Evolutionary conservation across 2,329 filamentous ascomycete genomes (phyloP).

Genomic region (Parascedosporium putredinis): DNA sequence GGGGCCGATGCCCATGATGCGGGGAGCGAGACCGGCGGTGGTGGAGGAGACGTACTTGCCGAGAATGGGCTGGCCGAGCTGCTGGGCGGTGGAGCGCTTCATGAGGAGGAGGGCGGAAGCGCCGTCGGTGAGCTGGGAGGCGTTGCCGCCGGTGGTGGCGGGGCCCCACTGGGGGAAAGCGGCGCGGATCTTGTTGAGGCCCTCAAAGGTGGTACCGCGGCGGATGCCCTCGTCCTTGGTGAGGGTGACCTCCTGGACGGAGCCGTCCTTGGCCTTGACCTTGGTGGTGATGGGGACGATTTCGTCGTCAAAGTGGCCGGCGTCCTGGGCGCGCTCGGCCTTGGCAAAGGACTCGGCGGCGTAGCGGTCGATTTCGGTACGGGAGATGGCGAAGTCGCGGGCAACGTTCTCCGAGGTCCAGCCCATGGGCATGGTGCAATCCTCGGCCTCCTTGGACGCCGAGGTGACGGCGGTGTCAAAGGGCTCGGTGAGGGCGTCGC

Average conservation of each 20-base stretch:
- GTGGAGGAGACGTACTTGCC: slow-evolving; percentile 93
- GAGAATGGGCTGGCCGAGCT: slow-evolving; percentile 81
- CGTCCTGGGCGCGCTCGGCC: slow-evolving; percentile 83
- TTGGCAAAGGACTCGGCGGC: slow-evolving; percentile 80
- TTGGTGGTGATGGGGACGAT: slow-evolving; percentile 79
- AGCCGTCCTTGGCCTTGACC: slow-evolving; percentile 74
- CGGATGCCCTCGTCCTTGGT: slow-evolving; percentile 85
- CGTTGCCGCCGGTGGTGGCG: slow-evolving; percentile 83
- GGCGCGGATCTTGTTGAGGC: slow-evolving; percentile 71
- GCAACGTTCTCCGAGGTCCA: slow-evolving; percentile 96
- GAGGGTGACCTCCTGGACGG: slow-evolving; percentile 66
- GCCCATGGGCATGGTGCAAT: slow-evolving; percentile 94
- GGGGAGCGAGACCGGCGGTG: slow-evolving; percentile 77
- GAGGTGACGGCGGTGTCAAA: slow-evolving; percentile 68
- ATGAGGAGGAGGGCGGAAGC: slow-evolving; percentile 83
- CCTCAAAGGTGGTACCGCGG: slow-evolving; percentile 77
- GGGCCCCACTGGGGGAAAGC: slow-evolving; percentile 88
- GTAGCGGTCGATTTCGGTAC: slow-evolving; percentile 73
- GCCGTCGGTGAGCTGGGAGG: slow-evolving; percentile 89
- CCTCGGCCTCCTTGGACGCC: slow-evolving; percentile 63
- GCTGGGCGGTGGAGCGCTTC: slow-evolving; percentile 82
- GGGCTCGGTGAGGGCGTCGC: slow-evolving; percentile 58
- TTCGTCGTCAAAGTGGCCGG: slow-evolving; percentile 86
- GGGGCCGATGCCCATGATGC: slow-evolving; percentile 94
- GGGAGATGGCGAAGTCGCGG: slow-evolving; percentile 74